Conservation (phyloP, 2,329 filamentous ascomycete genomes). For the Pseudocercospora crystallina region DNA sequence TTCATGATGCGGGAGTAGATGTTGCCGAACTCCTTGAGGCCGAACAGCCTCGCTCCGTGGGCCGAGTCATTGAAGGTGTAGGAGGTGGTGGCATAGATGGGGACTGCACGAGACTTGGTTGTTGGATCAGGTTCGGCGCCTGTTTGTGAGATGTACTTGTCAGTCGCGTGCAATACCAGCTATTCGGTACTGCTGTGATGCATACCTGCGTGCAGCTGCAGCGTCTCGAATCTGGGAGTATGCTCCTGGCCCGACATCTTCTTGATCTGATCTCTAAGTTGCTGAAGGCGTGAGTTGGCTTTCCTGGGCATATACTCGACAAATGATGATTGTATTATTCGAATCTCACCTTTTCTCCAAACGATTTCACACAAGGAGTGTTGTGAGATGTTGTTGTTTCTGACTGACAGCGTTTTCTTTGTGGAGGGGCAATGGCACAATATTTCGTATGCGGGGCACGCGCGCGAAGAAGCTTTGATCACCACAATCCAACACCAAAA, state of each 20-base stretch:
- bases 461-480: too few species aligned
- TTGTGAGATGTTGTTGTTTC: too few species aligned
- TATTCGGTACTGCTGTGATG: too few species aligned
- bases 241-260: conserved; percentile 39
- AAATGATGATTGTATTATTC: neutral
- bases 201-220: conserved; percentile 51
- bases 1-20: conserved; percentile 98
- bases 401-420: neutral
- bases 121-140: conserved; percentile 74
- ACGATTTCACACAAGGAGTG: too few species aligned
- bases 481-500: too few species aligned
- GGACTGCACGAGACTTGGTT: conserved; percentile 86
- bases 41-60: conserved; percentile 90
- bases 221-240: conserved; percentile 50
- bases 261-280: conserved; percentile 29
- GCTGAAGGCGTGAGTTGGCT: conserved; percentile 24
- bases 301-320: conserved; percentile 7
- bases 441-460: neutral
- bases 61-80: conserved; percentile 94
- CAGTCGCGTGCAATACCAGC: conserved; percentile 18
- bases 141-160: conserved; percentile 38
- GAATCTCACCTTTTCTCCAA: too few species aligned
- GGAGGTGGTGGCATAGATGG: conserved; percentile 92
- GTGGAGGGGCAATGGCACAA: conserved; percentile 1
- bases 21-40: conserved; percentile 95